Evolutionary conservation across 305 asterid genomes (phyloP).

Genomic region (Fraxinus paxiana): DNA sequence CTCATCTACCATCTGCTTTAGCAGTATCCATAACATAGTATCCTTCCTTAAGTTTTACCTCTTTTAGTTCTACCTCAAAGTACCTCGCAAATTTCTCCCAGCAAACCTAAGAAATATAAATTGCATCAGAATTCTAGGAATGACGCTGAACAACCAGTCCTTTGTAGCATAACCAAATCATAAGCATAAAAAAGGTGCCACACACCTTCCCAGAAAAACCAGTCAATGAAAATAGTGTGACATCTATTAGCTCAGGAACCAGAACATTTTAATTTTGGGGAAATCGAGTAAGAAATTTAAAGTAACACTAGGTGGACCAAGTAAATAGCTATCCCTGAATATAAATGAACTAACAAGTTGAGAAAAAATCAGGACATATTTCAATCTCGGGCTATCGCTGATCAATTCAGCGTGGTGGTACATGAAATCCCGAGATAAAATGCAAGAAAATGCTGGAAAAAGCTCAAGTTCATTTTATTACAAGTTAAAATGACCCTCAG

Average conservation of each 20-base stretch:
- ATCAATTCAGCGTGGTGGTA: neutral
- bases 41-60: conserved; percentile 61
- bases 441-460: neutral
- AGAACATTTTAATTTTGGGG: conserved; percentile 2
- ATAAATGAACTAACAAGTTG: neutral
- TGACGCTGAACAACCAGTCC: neutral
- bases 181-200: neutral
- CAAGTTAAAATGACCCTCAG: neutral
- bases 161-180: neutral
- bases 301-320: neutral
- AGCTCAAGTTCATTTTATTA: neutral
- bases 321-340: neutral
- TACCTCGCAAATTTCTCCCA: conserved; percentile 68
- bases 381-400: neutral
- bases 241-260: neutral
- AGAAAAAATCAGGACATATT: neutral
- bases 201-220: neutral
- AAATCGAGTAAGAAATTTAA: neutral
- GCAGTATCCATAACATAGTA: conserved; percentile 56
- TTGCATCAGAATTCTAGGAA: neutral
- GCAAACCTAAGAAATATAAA: conserved; percentile 44
- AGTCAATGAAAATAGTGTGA: neutral
- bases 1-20: conserved; percentile 59
- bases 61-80: conserved; percentile 64
- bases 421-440: neutral